phyloP scores from a whole-genome alignment of 1,284 basidiomycete species.

The Puccinia novopanici region DNA sequence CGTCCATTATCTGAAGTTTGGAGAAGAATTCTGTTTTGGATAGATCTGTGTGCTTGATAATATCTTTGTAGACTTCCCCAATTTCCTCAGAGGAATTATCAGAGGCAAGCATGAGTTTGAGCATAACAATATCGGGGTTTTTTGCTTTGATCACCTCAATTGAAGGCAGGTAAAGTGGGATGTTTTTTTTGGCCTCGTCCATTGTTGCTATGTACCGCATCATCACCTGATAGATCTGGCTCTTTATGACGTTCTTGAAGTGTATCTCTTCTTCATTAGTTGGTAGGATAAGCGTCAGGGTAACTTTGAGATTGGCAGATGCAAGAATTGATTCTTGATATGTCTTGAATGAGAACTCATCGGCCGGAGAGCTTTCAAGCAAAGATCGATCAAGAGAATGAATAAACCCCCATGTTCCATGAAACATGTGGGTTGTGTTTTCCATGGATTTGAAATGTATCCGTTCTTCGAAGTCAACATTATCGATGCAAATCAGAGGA shows the following conservation, averaged over 20 bases:
- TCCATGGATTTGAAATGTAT: not conserved
- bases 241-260: not conserved
- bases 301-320: not conserved
- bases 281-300: not conserved
- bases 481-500: slow-evolving; percentile 1
- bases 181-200: not conserved
- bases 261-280: too few relatives aligned
- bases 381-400: not conserved
- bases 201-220: not conserved
- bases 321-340: not conserved
- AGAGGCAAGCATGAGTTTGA: not conserved
- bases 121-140: not conserved
- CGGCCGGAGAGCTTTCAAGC: not conserved
- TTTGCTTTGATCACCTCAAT: not conserved
- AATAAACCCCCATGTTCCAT: slow-evolving; percentile 8
- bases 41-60: not conserved
- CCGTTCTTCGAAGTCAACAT: not conserved
- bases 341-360: not conserved
- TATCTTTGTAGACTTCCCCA: not conserved
- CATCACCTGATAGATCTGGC: not conserved
- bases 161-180: not conserved
- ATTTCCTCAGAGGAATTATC: not conserved
- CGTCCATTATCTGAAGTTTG: not conserved
- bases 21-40: not conserved
- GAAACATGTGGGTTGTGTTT: too few relatives aligned